Percentiles rank a stretch among this genome's conserved stretches.
Conservation (phyloP, 306 rosid species). For the Corylus americana region DNA sequence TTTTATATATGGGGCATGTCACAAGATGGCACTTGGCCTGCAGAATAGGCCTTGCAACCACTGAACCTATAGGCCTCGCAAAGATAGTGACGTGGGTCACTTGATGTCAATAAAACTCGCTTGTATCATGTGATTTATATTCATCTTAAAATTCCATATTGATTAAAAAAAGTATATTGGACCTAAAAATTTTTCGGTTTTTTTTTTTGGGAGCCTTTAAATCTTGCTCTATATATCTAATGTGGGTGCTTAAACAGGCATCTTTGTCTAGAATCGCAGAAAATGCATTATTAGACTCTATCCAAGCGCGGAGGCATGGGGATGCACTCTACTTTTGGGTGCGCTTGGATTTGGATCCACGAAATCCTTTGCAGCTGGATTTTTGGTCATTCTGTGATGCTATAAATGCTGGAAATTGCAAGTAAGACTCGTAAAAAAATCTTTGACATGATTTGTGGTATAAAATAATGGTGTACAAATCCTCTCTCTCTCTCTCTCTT, state of each 20-base stretch:
- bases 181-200: background rate
- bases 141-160: background rate
- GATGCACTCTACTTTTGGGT: constrained; percentile 96
- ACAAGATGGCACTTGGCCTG: background rate
- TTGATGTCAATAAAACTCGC: background rate
- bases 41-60: background rate
- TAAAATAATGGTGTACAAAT: constrained; percentile 3
- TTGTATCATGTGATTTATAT: background rate
- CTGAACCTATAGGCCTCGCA: background rate
- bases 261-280: constrained; percentile 76
- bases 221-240: constrained; percentile 22
- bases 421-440: constrained; percentile 44
- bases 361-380: constrained; percentile 65
- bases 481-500: background rate
- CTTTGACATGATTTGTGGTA: background rate
- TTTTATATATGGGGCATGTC: background rate
- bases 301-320: constrained; percentile 68
- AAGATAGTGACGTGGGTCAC: background rate
- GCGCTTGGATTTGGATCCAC: constrained; percentile 72
- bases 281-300: constrained; percentile 66
- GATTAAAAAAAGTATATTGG: background rate
- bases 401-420: constrained; percentile 95
- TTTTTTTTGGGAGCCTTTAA: background rate
- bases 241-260: constrained; percentile 56
- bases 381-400: constrained; percentile 96